Base-by-base conservation (phyloP, 768 basidiomycete genomes). In the Exidia glandulosa region DNA sequence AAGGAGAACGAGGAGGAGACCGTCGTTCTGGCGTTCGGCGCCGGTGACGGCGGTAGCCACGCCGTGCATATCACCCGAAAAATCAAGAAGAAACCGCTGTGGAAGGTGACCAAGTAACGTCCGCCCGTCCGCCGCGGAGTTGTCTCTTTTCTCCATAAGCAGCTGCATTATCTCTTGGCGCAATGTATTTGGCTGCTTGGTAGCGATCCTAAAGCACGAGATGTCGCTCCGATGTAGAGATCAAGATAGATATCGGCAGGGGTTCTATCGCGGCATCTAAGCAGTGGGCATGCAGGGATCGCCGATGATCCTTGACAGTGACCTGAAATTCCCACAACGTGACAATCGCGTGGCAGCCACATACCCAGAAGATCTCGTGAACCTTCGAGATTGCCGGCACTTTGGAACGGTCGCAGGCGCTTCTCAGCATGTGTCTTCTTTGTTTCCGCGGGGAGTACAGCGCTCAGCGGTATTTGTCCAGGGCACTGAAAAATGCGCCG, bases 31-130 rank as follows among this genome's bases (percentile, higher is more conserved):
- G 90, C 90, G 36, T 92, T 94, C 73, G 88, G 88, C 60, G 57
- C 59, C 16, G 62, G 78, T 77, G 65, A 84, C 77, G 64, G 77
- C 77, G 72, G 84, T 78, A 57, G 80, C 60, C 90, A 85, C 67
- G 82, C 87, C 59, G 90, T 94, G 65, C 89, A 92, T 71, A 79
- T 95, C 69, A 92, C 91, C 52, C 82, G 90, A 64, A 93, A 94
- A 74, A 76, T 86, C 77, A 87, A 86, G 73, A 88, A 86, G 64
- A 69, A 71, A 36, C 70, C 74, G 56, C 67, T 79, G 45, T 78
- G 72, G 58, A 62, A 62, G 57, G 61, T 62, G 45, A 59, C 57
- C 48, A 61, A 61, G 33, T 61, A 56, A 33, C n/a, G 41, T 12
- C 23, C 41, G 45, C 16, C 10, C 34, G 25, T 13, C 32, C 29